phyloP scores from a whole-genome alignment of 176 grass and related monocot genomes.

The Thalia dealbata region DNA sequence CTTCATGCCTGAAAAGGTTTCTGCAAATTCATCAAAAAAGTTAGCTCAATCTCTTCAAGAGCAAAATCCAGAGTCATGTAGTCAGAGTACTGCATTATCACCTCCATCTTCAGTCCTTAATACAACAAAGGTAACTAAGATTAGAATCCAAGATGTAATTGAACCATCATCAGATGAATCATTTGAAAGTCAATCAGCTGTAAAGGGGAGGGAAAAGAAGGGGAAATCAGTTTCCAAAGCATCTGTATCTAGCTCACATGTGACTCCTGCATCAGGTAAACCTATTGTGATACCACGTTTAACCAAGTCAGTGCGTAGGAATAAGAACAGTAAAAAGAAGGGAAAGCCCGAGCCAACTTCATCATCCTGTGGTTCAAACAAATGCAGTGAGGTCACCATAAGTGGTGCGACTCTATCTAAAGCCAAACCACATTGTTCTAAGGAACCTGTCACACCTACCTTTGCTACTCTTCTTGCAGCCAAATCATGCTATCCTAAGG shows the following conservation, averaged over 20 bases:
- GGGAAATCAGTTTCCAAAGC: conserved; percentile 48
- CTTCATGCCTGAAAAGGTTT: conserved; percentile 37
- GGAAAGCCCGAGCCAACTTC: conserved; percentile 48
- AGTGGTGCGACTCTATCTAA: conserved; percentile 19
- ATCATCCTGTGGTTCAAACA: conserved; percentile 3
- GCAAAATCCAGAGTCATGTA: conserved; percentile 23
- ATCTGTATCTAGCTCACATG: conserved; percentile 34
- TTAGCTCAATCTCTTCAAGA: conserved; percentile 19
- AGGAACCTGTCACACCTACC: conserved; percentile 37
- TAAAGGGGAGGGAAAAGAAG: conserved; percentile 38
- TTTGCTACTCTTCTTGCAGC: not conserved
- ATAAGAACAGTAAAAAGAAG: conserved; percentile 70
- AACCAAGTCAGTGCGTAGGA: conserved; percentile 59
- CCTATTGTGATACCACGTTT: conserved; percentile 39
- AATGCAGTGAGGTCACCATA: conserved; percentile 33
- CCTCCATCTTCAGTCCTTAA: conserved; percentile 36
- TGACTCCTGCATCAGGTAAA: conserved; percentile 12
- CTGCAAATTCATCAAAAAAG: conserved; percentile 26
- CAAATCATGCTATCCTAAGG: conserved; percentile 21
- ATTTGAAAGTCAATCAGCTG: conserved; percentile 23
- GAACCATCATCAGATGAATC: conserved; percentile 31
- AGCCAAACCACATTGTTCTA: conserved; percentile 25
- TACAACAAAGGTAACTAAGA: conserved; percentile 40
- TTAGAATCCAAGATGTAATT: conserved; percentile 96
- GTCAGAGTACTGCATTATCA: conserved; percentile 37